A percentile compares a stretch with the other conserved stretches of the same genome.
Conservation (phyloP, 257 asterid genomes). For the Sherardia arvensis region DNA sequence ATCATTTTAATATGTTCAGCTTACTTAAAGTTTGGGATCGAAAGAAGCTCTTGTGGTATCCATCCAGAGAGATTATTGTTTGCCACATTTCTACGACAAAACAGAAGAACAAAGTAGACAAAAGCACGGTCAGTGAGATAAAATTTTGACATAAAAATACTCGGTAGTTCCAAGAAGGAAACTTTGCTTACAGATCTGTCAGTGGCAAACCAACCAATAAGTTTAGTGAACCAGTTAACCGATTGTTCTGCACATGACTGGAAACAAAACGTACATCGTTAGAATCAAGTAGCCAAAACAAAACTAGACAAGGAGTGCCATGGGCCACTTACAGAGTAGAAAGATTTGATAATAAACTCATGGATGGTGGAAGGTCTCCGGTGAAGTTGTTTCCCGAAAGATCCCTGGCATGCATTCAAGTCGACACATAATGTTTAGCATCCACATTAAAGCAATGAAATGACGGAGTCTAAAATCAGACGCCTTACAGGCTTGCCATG, state of each 20-base stretch:
- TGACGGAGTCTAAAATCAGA: slow-evolving; percentile 2
- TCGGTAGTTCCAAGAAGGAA: background rate
- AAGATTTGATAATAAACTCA: slow-evolving; percentile 63
- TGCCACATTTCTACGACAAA: slow-evolving; percentile 73
- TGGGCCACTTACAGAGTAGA: slow-evolving; percentile 67
- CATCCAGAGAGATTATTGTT: slow-evolving; percentile 81
- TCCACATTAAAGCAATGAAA: background rate
- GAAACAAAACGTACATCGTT: slow-evolving; percentile 22
- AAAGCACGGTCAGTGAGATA: background rate
- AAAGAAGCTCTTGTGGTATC: slow-evolving; percentile 73
- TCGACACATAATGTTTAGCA: slow-evolving; percentile 12
- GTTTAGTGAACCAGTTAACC: slow-evolving; percentile 70
- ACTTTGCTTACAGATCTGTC: slow-evolving; percentile 59
- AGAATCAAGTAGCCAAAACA: slow-evolving; percentile 19
- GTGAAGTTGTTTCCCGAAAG: slow-evolving; percentile 71
- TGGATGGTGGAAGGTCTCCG: slow-evolving; percentile 81
- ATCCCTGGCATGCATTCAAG: slow-evolving; percentile 52
- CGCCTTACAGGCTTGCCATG: slow-evolving; percentile 58
- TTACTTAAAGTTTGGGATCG: slow-evolving; percentile 73
- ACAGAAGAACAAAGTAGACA: slow-evolving; percentile 1
- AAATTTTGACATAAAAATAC: background rate
- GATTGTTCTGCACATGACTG: slow-evolving; percentile 71
- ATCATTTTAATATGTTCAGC: slow-evolving; percentile 19
- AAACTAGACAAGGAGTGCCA: slow-evolving; percentile 6
- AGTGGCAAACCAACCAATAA: slow-evolving; percentile 65